Evolutionary conservation across 495 filamentous ascomycete species (phyloP), one percentile per base, ranked within the genome.

Genomic region (Penicillium paxilli): DNA sequence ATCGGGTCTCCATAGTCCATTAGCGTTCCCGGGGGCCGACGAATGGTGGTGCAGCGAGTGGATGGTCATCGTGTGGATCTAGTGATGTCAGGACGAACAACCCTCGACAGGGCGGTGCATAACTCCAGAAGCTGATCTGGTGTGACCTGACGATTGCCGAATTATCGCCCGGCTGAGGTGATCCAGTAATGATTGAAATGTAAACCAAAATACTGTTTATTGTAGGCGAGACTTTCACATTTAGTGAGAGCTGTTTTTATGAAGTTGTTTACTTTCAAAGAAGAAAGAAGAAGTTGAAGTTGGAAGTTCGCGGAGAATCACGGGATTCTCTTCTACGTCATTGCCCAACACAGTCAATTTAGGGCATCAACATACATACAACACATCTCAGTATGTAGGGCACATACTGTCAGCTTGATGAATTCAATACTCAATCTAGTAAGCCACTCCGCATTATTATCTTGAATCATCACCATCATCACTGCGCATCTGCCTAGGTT

Each of bases 11-110:
- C 47, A 51, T 54, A 38, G 57, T 49, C 19, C 42, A 52, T 46
- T 42, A 38, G 41, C 33, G 41, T 50, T 54, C 49, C 52, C 45
- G 20, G 40, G 47, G 55, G 23, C n/a, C 48, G 17, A 26, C 55
- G 33, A 60, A 63, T 60, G 47, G 60, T 57, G 38, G 52, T 28
- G 26, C 48, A 52, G 46, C 49, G 40, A 49, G 47, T 58, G 57
- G 55, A 41, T 32, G 40, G n/a, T 22, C 26, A 41, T 17, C n/a
- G 10, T 22, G 56, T 59, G 60, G 56, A 56, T 30, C 42, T 38
- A 24, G 57, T 60, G 57, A 63, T 57, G 57, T 63, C 57, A 63
- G 49, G 11, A 2, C 22, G 12, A 28, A 45, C 42, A 42, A 57
- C 41, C 38, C 24, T 24, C 41, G 23, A 14, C 16, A n/a, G 19